Evolutionary conservation across 2,329 filamentous ascomycete genomes (phyloP), one percentile per base, ranked within the genome.

Genomic region (Incumbomyces delicatus): DNA sequence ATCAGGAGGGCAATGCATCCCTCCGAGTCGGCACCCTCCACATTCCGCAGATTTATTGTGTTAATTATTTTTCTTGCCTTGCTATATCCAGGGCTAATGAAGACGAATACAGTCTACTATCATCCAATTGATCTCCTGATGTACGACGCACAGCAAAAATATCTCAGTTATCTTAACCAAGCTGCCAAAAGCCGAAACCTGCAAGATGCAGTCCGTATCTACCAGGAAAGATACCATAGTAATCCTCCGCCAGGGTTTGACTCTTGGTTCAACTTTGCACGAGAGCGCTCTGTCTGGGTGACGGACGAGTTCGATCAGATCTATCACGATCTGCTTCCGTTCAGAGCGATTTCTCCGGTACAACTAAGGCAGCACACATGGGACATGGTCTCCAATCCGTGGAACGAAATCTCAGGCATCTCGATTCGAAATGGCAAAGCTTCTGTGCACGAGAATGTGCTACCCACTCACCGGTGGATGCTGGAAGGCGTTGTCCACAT

Each of bases 261-360:
- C 51, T 63, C 70, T 48, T 81, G 77, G 78, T 80, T 76, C 54
- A 59, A 70, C 32, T 80, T 72, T 58, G 77, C 78, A 1, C 70
- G 63, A 4, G 67, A 61, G 6, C 69, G 70, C 33, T 71, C 68
- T 12, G 74, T 75, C 1, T 58, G 71, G 3, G 61, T 80, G 7
- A 74, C 80, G 41, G 77, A 81, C 50, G 74, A 79, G 51, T 81
- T 73, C 50, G 75, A 80, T 60, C 75, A 73, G 52, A 78, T 81
- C 13, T 62, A 78, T 50, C 58, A 71, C 17, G 75, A 80, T 53
- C 58, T 81, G 7, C 61, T 73, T 6, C 76, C 76, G 1, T 81
- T 80, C 53, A 73, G 70, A 39, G 67, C 72, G 2, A 59, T 80
- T 22, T 58, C 63, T 3, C 75, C 78, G 0, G 63, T 65, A 18